A percentile compares a stretch with the other conserved stretches of the same genome.
Evolutionary conservation across 768 basidiomycete genomes (phyloP).

Genomic region (Kwoniella pini): DNA sequence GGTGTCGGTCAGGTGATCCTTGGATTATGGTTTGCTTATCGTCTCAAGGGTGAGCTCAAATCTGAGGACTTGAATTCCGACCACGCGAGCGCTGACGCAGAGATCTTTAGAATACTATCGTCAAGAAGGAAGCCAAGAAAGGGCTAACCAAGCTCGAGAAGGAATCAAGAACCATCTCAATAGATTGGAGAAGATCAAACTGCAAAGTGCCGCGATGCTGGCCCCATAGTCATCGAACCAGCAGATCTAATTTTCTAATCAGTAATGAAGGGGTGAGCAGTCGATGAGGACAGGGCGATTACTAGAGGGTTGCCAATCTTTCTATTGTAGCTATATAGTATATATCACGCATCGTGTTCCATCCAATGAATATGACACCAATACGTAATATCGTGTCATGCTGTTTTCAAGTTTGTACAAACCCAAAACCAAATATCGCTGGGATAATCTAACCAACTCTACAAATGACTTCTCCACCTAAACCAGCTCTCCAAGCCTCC

Average conservation of each 20-base stretch:
- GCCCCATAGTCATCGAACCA: too few species aligned
- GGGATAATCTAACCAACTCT: slow-evolving; percentile 61
- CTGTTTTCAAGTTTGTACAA: not conserved
- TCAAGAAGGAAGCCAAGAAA: slow-evolving; percentile 21
- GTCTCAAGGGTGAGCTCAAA: slow-evolving; percentile 34
- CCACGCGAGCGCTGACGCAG: slow-evolving; percentile 8
- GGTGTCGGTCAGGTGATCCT: slow-evolving; percentile 39
- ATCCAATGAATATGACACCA: too few species aligned
- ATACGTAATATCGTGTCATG: too few species aligned
- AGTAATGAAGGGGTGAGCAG: too few species aligned
- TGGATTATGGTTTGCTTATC: slow-evolving; percentile 38
- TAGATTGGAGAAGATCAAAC: slow-evolving; percentile 9
- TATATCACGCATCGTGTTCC: too few species aligned
- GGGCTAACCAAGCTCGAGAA: not conserved
- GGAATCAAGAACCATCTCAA: slow-evolving; percentile 5
- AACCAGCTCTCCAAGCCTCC: slow-evolving; percentile 76
- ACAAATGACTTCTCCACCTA: slow-evolving; percentile 85
- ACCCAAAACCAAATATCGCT: not conserved
- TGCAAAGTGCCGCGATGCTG: not conserved
- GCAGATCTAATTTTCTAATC: too few species aligned
- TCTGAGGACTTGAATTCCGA: not conserved
- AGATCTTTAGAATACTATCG: slow-evolving; percentile 16
- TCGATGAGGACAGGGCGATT: too few species aligned
- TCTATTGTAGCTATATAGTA: too few species aligned
- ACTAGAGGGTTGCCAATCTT: too few species aligned